phyloP scores from a whole-genome alignment of 257 asterid species.

The Echium plantagineum region DNA sequence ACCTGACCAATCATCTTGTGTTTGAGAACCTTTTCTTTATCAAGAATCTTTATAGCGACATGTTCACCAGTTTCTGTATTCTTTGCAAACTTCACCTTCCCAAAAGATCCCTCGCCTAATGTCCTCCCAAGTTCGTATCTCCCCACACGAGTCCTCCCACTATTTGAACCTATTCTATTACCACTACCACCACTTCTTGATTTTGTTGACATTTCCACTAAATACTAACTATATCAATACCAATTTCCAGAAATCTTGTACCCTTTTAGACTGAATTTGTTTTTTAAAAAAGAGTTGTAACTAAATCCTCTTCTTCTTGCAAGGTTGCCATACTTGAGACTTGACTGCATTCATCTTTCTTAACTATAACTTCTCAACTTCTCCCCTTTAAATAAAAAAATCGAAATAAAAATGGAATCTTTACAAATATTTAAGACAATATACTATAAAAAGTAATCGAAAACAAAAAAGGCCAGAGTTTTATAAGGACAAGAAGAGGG shows the following conservation, averaged over 20 bases:
- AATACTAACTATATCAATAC: neutral
- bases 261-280: neutral
- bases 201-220: slow-evolving; percentile 46
- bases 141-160: slow-evolving; percentile 72
- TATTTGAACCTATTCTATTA: slow-evolving; percentile 9
- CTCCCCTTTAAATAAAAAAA: neutral
- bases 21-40: slow-evolving; percentile 78
- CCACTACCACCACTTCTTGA: slow-evolving; percentile 28
- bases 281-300: slow-evolving; percentile 1
- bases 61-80: slow-evolving; percentile 63
- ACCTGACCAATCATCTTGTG: slow-evolving; percentile 96
- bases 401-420: neutral
- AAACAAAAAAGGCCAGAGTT: neutral
- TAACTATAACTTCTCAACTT: neutral
- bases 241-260: slow-evolving; percentile 7
- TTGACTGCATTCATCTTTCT: slow-evolving; percentile 48
- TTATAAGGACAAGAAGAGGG: neutral
- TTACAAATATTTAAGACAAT: neutral
- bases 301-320: slow-evolving; percentile 81
- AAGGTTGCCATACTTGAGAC: slow-evolving; percentile 96
- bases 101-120: slow-evolving; percentile 83
- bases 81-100: slow-evolving; percentile 87
- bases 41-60: slow-evolving; percentile 93
- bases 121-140: slow-evolving; percentile 90
- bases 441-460: neutral